phyloP scores from a whole-genome alignment of 2,329 filamentous ascomycete species.

The Diplodia seriata region DNA sequence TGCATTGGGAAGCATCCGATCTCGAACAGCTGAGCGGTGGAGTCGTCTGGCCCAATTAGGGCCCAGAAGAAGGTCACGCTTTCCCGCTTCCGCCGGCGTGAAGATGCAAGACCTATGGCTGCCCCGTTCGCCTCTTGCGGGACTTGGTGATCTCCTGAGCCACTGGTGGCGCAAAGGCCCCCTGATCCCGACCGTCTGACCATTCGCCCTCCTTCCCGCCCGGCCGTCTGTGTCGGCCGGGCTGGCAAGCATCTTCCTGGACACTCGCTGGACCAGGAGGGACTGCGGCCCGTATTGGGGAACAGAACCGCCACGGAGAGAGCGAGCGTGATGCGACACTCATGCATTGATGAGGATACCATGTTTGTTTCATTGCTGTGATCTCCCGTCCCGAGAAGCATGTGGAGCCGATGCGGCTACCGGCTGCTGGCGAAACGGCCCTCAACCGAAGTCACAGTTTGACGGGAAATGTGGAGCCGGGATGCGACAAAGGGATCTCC shows the following conservation, averaged over 20 bases:
- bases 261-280: not conserved
- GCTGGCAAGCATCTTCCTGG: constrained; percentile 15
- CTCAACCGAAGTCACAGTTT: constrained; percentile 2
- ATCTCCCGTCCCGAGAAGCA: constrained; percentile 11
- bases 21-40: constrained; percentile 11
- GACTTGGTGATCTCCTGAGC: constrained; percentile 19
- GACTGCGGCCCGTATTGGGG: not conserved
- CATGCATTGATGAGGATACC: constrained; percentile 1
- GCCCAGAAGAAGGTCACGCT: not conserved
- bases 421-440: constrained; percentile 9
- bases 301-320: not conserved
- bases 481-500: not conserved
- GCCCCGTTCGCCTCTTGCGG: constrained; percentile 19
- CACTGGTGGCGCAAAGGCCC: constrained; percentile 7
- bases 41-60: constrained; percentile 7
- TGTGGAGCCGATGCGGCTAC: constrained; percentile 11
- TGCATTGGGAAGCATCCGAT: not conserved
- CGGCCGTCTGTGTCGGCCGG: not conserved
- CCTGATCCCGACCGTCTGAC: not conserved
- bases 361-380: constrained; percentile 14
- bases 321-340: not conserved
- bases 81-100: constrained; percentile 11
- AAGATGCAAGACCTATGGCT: not conserved
- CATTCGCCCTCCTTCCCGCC: not conserved
- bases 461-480: constrained; percentile 4